A percentile compares a stretch with the other conserved stretches of the same genome.
Conservation (phyloP, 345 rosid species). For the Syzygium jambos region DNA sequence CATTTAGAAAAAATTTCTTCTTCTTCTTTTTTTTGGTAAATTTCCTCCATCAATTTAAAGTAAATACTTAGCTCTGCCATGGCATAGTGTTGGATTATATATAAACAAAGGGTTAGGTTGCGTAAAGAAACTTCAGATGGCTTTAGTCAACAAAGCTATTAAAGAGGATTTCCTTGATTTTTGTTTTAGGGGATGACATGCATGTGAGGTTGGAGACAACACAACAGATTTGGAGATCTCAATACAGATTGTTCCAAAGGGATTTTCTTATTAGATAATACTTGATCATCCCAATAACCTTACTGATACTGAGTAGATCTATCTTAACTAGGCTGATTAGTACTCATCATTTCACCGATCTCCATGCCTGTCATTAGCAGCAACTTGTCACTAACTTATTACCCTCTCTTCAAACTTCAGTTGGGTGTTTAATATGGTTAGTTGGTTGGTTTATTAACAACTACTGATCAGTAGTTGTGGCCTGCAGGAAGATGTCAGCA, state of each 20-base stretch:
- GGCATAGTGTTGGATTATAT: background rate
- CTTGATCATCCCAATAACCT: background rate
- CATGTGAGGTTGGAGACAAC: background rate
- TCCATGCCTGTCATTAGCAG: background rate
- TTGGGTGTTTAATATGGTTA: background rate
- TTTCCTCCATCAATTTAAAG: background rate
- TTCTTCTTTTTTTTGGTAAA: background rate
- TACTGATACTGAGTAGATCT: background rate
- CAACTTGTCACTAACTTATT: background rate
- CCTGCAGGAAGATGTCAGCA: background rate
- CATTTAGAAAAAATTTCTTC: no score
- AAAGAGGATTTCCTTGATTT: background rate
- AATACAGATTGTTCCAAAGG: background rate
- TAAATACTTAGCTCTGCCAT: background rate
- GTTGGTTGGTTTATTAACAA: background rate
- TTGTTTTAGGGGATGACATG: background rate
- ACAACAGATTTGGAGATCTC: background rate
- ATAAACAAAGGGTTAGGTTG: background rate
- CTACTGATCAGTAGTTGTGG: background rate
- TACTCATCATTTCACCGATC: background rate
- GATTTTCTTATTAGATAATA: background rate
- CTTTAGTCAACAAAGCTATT: background rate
- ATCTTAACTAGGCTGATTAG: background rate
- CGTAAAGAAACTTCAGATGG: background rate
- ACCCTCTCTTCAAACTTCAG: background rate